Evolutionary conservation across 345 rosid genomes (phyloP).

Genomic region (Cardamine resedifolia): DNA sequence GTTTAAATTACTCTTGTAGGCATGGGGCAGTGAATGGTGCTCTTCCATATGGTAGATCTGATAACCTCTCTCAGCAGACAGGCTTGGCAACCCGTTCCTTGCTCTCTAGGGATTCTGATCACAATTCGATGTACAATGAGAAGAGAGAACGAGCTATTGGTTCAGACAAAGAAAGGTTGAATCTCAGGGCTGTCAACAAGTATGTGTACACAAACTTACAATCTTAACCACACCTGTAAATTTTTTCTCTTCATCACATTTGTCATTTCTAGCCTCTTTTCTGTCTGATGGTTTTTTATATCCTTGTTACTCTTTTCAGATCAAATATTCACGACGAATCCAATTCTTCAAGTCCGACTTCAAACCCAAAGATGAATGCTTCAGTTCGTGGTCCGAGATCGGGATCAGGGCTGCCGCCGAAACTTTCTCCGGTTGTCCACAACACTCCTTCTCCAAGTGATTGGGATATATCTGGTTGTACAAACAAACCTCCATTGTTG

Average conservation of each 20-base stretch:
- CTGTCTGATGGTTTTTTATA: background rate
- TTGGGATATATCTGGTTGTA: constrained; percentile 83
- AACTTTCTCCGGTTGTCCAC: constrained; percentile 69
- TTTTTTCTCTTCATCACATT: constrained; percentile 6
- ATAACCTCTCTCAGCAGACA: constrained; percentile 54
- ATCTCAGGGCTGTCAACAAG: constrained; percentile 74
- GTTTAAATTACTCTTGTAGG: constrained; percentile 48
- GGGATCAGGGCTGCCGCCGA: constrained; percentile 63
- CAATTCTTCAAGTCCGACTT: constrained; percentile 80
- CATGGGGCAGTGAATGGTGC: constrained; percentile 70
- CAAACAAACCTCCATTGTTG: constrained; percentile 72
- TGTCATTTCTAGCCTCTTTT: background rate
- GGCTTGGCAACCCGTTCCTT: constrained; percentile 63
- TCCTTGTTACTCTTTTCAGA: constrained; percentile 45
- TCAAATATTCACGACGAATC: constrained; percentile 69
- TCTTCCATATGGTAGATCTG: constrained; percentile 68
- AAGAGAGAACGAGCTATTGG: constrained; percentile 72
- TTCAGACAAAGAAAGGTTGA: constrained; percentile 80
- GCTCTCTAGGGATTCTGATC: constrained; percentile 61
- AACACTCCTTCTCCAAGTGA: constrained; percentile 70
- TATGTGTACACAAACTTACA: constrained; percentile 42
- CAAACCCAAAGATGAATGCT: constrained; percentile 61
- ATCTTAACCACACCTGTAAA: constrained; percentile 17
- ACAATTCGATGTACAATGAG: constrained; percentile 57
- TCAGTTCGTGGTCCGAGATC: constrained; percentile 82